Evolutionary conservation across 805 yeast genomes (phyloP), one percentile per base, ranked within the genome.

Genomic region (Saturnispora besseyi): DNA sequence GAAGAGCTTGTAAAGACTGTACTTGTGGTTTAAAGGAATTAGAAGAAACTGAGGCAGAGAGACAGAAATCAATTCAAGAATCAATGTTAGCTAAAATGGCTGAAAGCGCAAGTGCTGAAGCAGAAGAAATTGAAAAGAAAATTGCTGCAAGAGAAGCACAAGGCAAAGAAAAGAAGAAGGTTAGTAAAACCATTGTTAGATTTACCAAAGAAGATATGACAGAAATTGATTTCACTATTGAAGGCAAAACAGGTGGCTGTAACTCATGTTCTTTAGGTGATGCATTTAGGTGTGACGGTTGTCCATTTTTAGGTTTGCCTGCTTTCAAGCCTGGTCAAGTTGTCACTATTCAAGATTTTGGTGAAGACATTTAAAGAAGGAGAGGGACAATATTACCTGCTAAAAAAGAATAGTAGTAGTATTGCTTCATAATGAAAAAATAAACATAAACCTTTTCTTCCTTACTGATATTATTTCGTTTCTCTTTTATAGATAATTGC

Each of bases 291-390:
- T 93, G 99, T 66, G 96, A 90, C 58, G 97, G 98, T 2, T 93
- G 99, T 69, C 99, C 99, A 37, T 93, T 83, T 68, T 71, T 93
- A 57, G 99, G 99, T 0, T 73, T 93, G 43, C 99, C 99, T 13
- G 97, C 99, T 3, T 93, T 93, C 76, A 89, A 89, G 68, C 99
- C 98, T 1, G 99, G 99, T 47, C 95, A 93, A 69, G 82, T 82
- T 10, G 81, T 93, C 49, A 81, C 84, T 31, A 69, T 91, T 55
- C 88, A 78, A 59, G 77, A 79, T 48, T 79, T 85, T 58, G 85
- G 84, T 38, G 95, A 85, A 65, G 95, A 87, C 64, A 73, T 86
- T 58, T 86, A 57, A 62, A 5, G 11, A 3, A 28, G 5, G 29
- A 22, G 10, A n/a, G 5, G 5, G 8, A 6, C 15, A 4, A 6